Percentiles rank a stretch among this genome's conserved stretches.
phyloP scores from a whole-genome alignment of 345 rosid species.

The Euphorbia peplus region DNA sequence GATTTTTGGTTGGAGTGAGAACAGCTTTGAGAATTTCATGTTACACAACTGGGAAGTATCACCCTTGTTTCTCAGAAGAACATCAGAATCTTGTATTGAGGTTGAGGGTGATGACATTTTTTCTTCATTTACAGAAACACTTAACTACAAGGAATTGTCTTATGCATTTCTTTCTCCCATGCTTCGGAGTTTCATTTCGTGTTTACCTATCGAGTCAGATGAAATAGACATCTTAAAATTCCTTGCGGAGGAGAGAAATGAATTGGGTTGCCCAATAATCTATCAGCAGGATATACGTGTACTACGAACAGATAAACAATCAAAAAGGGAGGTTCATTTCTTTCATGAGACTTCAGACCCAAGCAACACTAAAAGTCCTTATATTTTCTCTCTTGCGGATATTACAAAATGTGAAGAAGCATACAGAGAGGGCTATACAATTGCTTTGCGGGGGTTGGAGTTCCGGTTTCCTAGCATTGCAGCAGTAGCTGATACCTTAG shows the following conservation, averaged over 20 bases:
- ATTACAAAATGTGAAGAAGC: slow-evolving; percentile 49
- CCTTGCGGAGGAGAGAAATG: slow-evolving; percentile 40
- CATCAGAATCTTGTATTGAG: slow-evolving; percentile 17
- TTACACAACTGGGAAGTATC: slow-evolving; percentile 44
- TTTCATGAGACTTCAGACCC: slow-evolving; percentile 22
- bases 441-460: slow-evolving; percentile 56
- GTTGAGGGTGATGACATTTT: slow-evolving; percentile 33
- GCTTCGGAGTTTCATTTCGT: slow-evolving; percentile 39
- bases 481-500: slow-evolving; percentile 44
- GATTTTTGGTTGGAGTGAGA: slow-evolving; percentile 34
- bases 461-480: slow-evolving; percentile 48
- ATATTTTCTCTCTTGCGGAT: slow-evolving; percentile 21
- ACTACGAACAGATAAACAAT: slow-evolving; percentile 40
- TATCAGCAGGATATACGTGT: slow-evolving; percentile 55
- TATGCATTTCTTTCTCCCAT: slow-evolving; percentile 34
- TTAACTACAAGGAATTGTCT: slow-evolving; percentile 21
- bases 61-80: slow-evolving; percentile 35
- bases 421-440: slow-evolving; percentile 44
- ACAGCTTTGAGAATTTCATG: slow-evolving; percentile 37
- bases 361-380: slow-evolving; percentile 14
- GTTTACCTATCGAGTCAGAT: slow-evolving; percentile 54
- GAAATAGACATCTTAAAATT: slow-evolving; percentile 49
- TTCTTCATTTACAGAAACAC: slow-evolving; percentile 25
- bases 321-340: slow-evolving; percentile 41
- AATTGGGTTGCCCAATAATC: slow-evolving; percentile 45